Evolutionary conservation across 1,139 yeast genomes (phyloP).

Genomic region (Wickerhamiella infanticola): DNA sequence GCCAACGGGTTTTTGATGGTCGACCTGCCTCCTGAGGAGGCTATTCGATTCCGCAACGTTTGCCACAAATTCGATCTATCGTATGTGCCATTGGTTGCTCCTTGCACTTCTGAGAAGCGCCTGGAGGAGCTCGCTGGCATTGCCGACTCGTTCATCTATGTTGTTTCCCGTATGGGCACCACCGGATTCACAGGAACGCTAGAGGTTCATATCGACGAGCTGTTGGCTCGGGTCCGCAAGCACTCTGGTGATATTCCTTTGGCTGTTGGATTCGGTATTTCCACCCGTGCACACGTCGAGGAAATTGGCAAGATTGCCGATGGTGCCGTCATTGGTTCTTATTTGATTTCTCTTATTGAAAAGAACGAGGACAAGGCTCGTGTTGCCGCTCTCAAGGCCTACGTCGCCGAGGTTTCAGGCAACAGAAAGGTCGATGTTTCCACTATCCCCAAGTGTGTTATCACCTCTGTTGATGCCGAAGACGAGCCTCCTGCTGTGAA

Average conservation of each 20-base stretch:
- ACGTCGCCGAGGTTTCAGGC: conserved; percentile 54
- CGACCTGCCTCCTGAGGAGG: conserved; percentile 97
- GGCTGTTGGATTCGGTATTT: conserved; percentile 96
- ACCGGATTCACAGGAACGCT: conserved; percentile 74
- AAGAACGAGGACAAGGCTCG: conserved; percentile 44
- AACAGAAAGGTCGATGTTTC: conserved; percentile 33
- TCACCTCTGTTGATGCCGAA: conserved; percentile 14
- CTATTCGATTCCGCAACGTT: conserved; percentile 61
- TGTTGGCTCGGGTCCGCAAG: conserved; percentile 61
- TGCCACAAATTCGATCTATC: conserved; percentile 59
- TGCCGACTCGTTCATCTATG: conserved; percentile 91
- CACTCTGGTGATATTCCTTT: conserved; percentile 62
- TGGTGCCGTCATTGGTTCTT: conserved; percentile 93
- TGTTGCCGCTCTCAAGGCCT: conserved; percentile 46
- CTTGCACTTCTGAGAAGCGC: conserved; percentile 86
- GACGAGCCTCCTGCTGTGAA: conserved; percentile 15
- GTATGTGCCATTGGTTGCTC: conserved; percentile 88
- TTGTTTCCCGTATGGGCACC: conserved; percentile 94
- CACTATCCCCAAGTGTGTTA: conserved; percentile 15
- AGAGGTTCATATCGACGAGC: conserved; percentile 45
- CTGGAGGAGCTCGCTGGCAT: conserved; percentile 60
- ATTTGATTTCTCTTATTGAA: conserved; percentile 54
- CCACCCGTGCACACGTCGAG: conserved; percentile 78
- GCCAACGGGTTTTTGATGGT: conserved; percentile 91
- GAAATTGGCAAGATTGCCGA: conserved; percentile 64